Percentiles rank a stretch among this genome's conserved stretches.
phyloP scores from a whole-genome alignment of 495 filamentous ascomycete species.

The Podospora bellae-mahoneyi region DNA sequence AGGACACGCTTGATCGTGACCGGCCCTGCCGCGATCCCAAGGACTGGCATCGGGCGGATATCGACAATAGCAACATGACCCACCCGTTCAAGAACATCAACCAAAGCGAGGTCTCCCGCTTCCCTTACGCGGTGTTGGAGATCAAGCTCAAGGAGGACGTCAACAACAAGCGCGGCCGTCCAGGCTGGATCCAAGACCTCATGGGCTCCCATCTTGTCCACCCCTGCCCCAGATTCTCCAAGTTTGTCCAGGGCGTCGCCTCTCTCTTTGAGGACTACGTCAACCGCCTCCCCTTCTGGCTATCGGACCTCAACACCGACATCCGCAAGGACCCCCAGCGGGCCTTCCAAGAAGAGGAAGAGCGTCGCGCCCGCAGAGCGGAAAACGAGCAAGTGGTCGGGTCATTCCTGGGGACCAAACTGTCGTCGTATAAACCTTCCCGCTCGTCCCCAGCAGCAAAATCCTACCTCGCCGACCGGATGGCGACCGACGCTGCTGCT shows the following conservation, averaged over 20 bases:
- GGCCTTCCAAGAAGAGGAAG: conserved; percentile 89
- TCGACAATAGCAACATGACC: conserved; percentile 76
- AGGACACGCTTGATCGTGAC: conserved; percentile 79
- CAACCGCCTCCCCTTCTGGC: conserved; percentile 95
- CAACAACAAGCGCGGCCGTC: conserved; percentile 55
- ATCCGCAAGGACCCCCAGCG: conserved; percentile 88
- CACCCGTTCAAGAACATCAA: conserved; percentile 82
- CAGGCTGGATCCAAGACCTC: conserved; percentile 85
- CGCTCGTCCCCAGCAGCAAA: conserved; percentile 61
- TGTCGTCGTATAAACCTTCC: conserved; percentile 50
- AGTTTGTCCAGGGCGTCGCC: conserved; percentile 92
- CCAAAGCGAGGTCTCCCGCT: conserved; percentile 87
- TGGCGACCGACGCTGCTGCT: conserved; percentile 36
- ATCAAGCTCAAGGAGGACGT: conserved; percentile 77
- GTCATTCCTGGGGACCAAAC: conserved; percentile 62
- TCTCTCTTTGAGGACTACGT: conserved; percentile 92
- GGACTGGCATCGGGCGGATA: conserved; percentile 87
- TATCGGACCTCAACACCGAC: conserved; percentile 82
- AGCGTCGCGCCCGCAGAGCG: conserved; percentile 68
- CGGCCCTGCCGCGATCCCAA: conserved; percentile 83
- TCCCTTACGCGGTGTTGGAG: conserved; percentile 87
- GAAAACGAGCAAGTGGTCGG: conserved; percentile 88
- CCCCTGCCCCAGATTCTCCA: conserved; percentile 84
- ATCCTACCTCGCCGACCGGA: conserved; percentile 50
- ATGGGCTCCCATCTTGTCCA: conserved; percentile 91